Evolutionary conservation across 1,284 basidiomycete genomes (phyloP).

Genomic region (Trichosporon sp.): DNA sequence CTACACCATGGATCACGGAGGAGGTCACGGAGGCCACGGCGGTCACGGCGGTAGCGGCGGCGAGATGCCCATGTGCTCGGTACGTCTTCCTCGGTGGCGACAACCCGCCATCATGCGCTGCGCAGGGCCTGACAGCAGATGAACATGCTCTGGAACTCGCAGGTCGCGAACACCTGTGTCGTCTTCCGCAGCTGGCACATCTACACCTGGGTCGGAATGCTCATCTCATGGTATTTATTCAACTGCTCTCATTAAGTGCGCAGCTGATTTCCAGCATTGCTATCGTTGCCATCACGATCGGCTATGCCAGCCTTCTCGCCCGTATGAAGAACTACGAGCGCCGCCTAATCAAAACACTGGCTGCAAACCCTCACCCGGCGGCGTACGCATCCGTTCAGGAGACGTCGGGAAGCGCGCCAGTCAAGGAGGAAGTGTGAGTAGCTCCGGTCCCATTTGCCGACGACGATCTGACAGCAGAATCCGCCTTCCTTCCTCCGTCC

Average conservation of each 20-base stretch:
- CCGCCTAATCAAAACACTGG: slow-evolving; percentile 29
- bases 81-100: neutral
- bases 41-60: slow-evolving; percentile 11
- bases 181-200: slow-evolving; percentile 48
- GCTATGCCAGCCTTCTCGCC: slow-evolving; percentile 42
- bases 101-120: neutral
- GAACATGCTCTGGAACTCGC: slow-evolving; percentile 51
- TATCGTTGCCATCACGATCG: slow-evolving; percentile 38
- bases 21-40: slow-evolving; percentile 13
- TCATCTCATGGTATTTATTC: slow-evolving; percentile 40
- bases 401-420: slow-evolving; percentile 21
- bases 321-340: slow-evolving; percentile 35
- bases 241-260: neutral
- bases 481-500: slow-evolving; percentile 21
- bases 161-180: slow-evolving; percentile 44
- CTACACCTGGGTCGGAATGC: slow-evolving; percentile 36
- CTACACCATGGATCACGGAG: slow-evolving; percentile 21
- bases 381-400: slow-evolving; percentile 33
- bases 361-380: slow-evolving; percentile 20
- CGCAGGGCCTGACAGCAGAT: slow-evolving; percentile 29
- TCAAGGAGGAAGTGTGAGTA: slow-evolving; percentile 34
- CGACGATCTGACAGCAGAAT: slow-evolving; percentile 19
- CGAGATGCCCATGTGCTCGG: slow-evolving; percentile 18
- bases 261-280: slow-evolving; percentile 25
- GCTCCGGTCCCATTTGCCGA: neutral